Conservation (phyloP, 1,139 yeast species). For the Yamadazyma mexicana region DNA sequence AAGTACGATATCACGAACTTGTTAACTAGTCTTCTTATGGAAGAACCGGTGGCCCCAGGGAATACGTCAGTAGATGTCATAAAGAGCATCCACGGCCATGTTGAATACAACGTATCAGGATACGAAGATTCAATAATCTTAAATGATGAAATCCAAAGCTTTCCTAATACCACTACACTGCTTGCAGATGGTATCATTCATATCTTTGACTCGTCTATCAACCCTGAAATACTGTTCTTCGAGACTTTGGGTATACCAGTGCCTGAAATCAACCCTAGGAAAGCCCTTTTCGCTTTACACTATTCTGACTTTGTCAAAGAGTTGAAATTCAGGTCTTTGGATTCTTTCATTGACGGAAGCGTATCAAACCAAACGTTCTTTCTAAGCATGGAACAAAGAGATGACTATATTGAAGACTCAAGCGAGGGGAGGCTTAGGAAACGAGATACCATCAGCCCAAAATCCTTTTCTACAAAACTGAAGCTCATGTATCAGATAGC, state of each 20-base stretch:
- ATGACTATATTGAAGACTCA: slow-evolving; percentile 29
- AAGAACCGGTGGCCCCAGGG: slow-evolving; percentile 29
- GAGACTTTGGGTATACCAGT: slow-evolving; percentile 24
- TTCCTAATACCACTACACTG: slow-evolving; percentile 30
- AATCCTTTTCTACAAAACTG: slow-evolving; percentile 35
- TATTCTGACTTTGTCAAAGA: slow-evolving; percentile 71
- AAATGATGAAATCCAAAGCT: slow-evolving; percentile 19
- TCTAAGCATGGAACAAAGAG: slow-evolving; percentile 44
- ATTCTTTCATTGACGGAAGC: slow-evolving; percentile 55
- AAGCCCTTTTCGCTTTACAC: slow-evolving; percentile 69
- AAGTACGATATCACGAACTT: slow-evolving; percentile 28
- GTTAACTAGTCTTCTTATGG: slow-evolving; percentile 27
- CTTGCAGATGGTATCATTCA: slow-evolving; percentile 65
- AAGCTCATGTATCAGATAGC: slow-evolving; percentile 66
- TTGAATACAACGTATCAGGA: slow-evolving; percentile 3
- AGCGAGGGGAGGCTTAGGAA: neutral
- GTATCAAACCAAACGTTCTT: slow-evolving; percentile 58
- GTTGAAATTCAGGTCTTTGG: slow-evolving; percentile 60
- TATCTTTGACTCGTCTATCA: slow-evolving; percentile 39
- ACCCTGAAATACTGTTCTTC: slow-evolving; percentile 27
- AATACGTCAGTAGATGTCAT: slow-evolving; percentile 26
- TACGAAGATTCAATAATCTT: slow-evolving; percentile 12
- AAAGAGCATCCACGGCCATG: slow-evolving; percentile 10
- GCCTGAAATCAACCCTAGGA: slow-evolving; percentile 63
- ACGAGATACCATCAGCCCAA: slow-evolving; percentile 1